Percentiles rank a stretch among this genome's conserved stretches.
These are phyloP conservation scores for Quaeritorhiza haematococci DNA, from an alignment of 371 early-diverging fungal species.

Conservation along the genomic window DNA sequence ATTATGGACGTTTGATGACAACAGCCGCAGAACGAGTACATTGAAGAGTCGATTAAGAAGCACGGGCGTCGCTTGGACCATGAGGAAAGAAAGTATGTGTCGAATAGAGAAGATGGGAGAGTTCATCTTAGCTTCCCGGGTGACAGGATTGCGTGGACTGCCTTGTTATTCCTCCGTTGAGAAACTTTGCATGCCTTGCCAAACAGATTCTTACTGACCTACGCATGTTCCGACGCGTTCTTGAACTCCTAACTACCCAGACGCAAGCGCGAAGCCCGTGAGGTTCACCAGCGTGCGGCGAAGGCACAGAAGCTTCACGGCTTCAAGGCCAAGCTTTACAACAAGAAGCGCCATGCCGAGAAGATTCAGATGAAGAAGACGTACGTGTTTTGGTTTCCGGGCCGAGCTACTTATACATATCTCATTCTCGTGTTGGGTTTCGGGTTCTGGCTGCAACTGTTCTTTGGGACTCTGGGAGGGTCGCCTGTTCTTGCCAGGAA, in stretches of 20 bases:
- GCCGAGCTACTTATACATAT: background rate
- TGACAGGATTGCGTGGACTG: too few relatives aligned
- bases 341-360: constrained; percentile 97
- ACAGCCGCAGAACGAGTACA: constrained; percentile 99
- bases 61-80: constrained; percentile 97
- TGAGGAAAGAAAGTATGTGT: constrained; percentile 88
- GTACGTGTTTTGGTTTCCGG: constrained; percentile 30
- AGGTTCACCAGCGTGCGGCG: constrained; percentile 84
- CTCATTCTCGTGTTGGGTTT: background rate
- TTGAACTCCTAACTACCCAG: too few relatives aligned
- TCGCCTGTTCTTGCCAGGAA: background rate
- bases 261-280: constrained; percentile 96
- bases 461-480: too few relatives aligned
- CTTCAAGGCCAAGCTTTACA: constrained; percentile 97
- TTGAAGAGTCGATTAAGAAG: constrained; percentile 97
- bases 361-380: constrained; percentile 99
- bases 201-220: too few relatives aligned
- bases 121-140: too few relatives aligned
- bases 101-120: too few relatives aligned
- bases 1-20: too few relatives aligned
- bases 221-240: too few relatives aligned
- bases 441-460: background rate
- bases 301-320: constrained; percentile 97
- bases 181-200: too few relatives aligned
- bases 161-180: too few relatives aligned